Percentiles rank a stretch among this genome's conserved stretches.
Evolutionary conservation across 352 stramenopile genomes (phyloP).

Genomic region (Globisporangium megalacanthum): DNA sequence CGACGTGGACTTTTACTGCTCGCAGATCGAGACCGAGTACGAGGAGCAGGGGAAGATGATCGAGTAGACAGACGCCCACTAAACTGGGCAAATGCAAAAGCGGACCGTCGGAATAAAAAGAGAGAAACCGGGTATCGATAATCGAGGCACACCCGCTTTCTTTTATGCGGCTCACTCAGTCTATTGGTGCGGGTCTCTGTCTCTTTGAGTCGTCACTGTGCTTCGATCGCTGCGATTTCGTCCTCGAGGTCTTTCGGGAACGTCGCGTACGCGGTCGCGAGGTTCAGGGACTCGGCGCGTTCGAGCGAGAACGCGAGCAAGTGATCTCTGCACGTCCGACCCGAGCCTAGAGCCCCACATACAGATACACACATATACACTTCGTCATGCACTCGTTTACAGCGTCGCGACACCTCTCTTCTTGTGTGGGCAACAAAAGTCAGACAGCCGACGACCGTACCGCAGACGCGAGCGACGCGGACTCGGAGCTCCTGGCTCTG

Average conservation of each 20-base stretch:
- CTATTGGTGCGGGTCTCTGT: background rate
- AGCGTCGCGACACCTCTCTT: background rate
- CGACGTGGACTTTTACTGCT: conserved; percentile 79
- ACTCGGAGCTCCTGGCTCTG: conserved; percentile 56
- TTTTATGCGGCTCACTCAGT: background rate
- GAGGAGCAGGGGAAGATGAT: conserved; percentile 78
- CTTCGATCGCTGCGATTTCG: conserved; percentile 51
- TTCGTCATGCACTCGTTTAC: background rate
- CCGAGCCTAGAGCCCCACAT: conserved; percentile 30
- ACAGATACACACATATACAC: background rate
- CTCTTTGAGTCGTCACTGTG: conserved; percentile 19
- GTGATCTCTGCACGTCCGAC: conserved; percentile 42
- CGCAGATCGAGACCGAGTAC: conserved; percentile 84
- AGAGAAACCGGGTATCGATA: background rate
- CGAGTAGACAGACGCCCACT: conserved; percentile 44
- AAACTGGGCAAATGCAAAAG: background rate
- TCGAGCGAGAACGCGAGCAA: conserved; percentile 49
- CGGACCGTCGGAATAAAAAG: background rate
- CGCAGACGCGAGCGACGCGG: conserved; percentile 59
- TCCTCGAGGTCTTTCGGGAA: conserved; percentile 38
- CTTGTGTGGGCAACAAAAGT: too few species aligned
- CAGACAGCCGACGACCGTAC: conserved; percentile 20
- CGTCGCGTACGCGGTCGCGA: conserved; percentile 27
- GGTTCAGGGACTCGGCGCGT: conserved; percentile 33
- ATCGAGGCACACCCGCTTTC: too few species aligned